Base-by-base conservation (phyloP, 305 asterid species). In the Nicotiana rustica region DNA sequence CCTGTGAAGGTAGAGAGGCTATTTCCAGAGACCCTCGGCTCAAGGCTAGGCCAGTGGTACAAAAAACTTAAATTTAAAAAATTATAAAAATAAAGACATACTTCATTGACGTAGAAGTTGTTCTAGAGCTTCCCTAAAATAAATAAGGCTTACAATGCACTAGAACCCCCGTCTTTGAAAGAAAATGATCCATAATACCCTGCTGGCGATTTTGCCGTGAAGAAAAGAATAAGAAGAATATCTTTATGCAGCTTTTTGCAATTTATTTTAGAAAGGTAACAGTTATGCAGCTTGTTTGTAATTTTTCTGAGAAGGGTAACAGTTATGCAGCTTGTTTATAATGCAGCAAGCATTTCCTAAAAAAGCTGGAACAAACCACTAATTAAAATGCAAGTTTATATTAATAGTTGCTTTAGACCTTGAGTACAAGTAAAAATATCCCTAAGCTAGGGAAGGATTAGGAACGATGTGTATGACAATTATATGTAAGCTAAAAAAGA, bases 311-410 rank as follows among this genome's bases (percentile, higher is more conserved):
- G 44, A 6, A 38, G 5, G 44, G 44, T 38, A 38, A 38, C 7
- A 38, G 9, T 38, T 38, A 38, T 4, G 77, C 31, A 69, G 10
- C 56, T 10, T 69, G 29, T 41, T 38, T 69, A 69, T 9, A 38
- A 69, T 1, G 10, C 59, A 41, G 59, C n/a, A 70, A 70, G 41
- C 33, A 60, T 18, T 18, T 59, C 21, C 10, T 4, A 9, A 7
- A 38, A 38, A 38, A 31, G 6, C 78, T 5, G 2, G 18, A 12
- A 10, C 60, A 70, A 10, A 41, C n/a, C 59, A 70, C 36, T 12
- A 41, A 41, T 2, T 69, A 41, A 38, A 69, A 70, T 12, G 59
- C 60, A 70, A 41, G 57, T 70, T 44, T 70, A 70, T 33, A 41
- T n/a, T 7, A 70, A 44, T 19, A 10, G 15, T 19, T 41, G 77